These are phyloP conservation scores for Curvularia eragrostidis DNA, from an alignment of 2,329 filamentous ascomycete genomes.

Conservation along the genomic window DNA sequence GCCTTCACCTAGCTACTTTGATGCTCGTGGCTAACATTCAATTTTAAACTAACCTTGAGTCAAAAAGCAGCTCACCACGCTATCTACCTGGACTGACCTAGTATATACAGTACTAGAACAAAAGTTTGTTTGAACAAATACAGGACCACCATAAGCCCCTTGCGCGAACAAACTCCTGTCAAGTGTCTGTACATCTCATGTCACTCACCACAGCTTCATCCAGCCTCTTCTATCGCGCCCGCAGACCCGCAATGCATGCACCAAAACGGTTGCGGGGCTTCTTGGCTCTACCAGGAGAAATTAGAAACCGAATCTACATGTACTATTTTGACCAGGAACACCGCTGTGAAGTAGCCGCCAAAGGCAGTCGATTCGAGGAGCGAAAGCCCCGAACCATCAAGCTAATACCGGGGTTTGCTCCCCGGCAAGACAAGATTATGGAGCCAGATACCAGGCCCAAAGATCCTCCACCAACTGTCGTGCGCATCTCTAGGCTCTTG, in stretches of 20 bases:
- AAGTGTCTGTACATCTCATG: background rate
- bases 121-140: no score
- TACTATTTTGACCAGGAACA: conserved; percentile 42
- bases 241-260: conserved; percentile 6
- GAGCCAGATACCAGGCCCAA: background rate
- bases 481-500: conserved; percentile 28
- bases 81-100: no score
- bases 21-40: background rate
- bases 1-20: background rate
- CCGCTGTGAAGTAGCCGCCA: conserved; percentile 36
- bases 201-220: conserved; percentile 1
- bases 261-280: conserved; percentile 37
- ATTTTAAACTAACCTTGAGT: background rate
- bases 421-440: background rate
- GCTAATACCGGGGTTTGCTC: conserved; percentile 14
- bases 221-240: conserved; percentile 23
- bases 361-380: conserved; percentile 16
- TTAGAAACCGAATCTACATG: conserved; percentile 58
- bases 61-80: background rate
- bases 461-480: background rate
- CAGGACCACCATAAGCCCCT: no score
- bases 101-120: no score
- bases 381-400: conserved; percentile 21
- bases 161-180: no score
- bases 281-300: conserved; percentile 55